Evolutionary conservation across 306 rosid genomes (phyloP), one percentile per base, ranked within the genome.

Genomic region (Astragalus glycyphyllos): DNA sequence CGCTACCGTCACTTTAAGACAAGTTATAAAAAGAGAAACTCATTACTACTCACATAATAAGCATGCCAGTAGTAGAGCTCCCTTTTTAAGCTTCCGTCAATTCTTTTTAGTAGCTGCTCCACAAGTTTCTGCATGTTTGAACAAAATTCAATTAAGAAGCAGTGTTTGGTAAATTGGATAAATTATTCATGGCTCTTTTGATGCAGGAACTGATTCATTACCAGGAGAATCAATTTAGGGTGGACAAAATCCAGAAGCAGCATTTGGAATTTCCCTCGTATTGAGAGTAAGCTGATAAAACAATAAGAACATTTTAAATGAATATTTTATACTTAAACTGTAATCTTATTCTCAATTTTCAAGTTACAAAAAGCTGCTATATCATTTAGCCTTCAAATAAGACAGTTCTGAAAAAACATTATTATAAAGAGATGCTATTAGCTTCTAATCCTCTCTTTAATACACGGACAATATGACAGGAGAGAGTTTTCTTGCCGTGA

Each of bases 41-140:
- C 17, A 62, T 41, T 62, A 63, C 68, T 63, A 63, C 68, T 63
- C 77, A 90, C 98, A 79, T 93, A 93, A 69, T 88, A 93, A 50
- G 90, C 92, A 80, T 88, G 96, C 97, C 97, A 93, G 44, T 90
- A 90, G 68, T 86, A 88, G 46, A 93, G 81, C 63, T 90, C 96
- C 81, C 96, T 86, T 70, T 72, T 93, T 32, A 81, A 66, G 67
- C 73, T 75, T 65, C 29, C 58, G 0, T 85, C 97, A 37, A 74
- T 75, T 87, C 86, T 82, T 63, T 77, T 87, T 7, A 88, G 84
- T 49, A 93, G 84, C 46, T 88, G 84, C 75, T 90, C 96, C 78
- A 87, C 90, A 0, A 90, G 90, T 81, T 82, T 93, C 98, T 93
- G 90, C 87, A 74, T 31, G 50, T 80, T 45, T 65, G 40, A 79